Percentiles rank a stretch among this genome's conserved stretches.
These are phyloP conservation scores for Xylaria sp. DNA, from an alignment of 2,329 filamentous ascomycete genomes.

Conservation along the genomic window DNA sequence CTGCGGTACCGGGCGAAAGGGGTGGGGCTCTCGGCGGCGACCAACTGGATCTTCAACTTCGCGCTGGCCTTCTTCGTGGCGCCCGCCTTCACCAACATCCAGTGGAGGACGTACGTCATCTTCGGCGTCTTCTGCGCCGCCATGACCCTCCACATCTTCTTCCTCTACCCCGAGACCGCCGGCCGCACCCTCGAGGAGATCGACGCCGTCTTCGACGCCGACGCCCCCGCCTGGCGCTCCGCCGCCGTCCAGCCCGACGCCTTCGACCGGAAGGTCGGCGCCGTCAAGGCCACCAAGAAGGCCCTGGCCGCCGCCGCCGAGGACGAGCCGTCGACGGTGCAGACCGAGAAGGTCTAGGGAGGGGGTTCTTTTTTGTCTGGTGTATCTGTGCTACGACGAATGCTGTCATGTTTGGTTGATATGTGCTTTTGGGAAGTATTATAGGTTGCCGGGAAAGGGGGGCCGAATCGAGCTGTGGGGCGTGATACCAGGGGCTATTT, in stretches of 20 bases:
- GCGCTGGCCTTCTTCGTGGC: conserved; percentile 21
- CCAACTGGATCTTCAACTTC: conserved; percentile 35
- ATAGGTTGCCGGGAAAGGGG: no score
- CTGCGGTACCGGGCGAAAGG: conserved; percentile 28
- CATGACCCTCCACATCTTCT: conserved; percentile 21
- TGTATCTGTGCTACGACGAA: no score
- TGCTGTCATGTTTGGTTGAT: no score
- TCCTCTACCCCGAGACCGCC: conserved; percentile 44
- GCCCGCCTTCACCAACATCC: conserved; percentile 21
- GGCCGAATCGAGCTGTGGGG: no score
- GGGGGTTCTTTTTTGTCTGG: no score
- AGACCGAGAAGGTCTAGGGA: neutral
- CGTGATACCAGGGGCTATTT: no score
- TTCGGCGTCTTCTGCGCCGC: conserved; percentile 44
- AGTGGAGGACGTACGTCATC: conserved; percentile 42
- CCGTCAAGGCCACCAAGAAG: conserved; percentile 4
- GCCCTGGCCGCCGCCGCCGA: neutral
- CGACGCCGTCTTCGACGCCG: conserved; percentile 51
- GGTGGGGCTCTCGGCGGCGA: conserved; percentile 26
- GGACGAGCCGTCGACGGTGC: neutral
- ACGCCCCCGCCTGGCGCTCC: conserved; percentile 29
- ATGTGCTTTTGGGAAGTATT: no score
- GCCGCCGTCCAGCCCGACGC: conserved; percentile 1
- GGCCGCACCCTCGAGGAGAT: conserved; percentile 55
- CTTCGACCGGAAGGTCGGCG: conserved; percentile 28